phyloP scores from a whole-genome alignment of 306 rosid genomes.

The Trifolium fragiferum region DNA sequence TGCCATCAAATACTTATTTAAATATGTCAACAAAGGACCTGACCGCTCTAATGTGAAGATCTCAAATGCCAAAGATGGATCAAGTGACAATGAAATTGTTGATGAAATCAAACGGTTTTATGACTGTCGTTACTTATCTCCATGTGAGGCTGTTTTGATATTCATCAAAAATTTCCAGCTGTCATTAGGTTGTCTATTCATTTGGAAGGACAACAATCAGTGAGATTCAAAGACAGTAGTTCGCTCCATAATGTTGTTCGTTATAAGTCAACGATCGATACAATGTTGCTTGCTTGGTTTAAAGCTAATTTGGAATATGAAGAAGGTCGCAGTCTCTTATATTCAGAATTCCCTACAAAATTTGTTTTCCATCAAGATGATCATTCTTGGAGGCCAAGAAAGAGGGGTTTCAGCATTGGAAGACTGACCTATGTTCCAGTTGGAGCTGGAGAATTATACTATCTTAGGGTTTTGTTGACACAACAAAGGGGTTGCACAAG shows the following conservation, averaged over 20 bases:
- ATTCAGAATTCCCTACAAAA: neutral
- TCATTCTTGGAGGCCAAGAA: neutral
- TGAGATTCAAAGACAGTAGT: too few relatives aligned
- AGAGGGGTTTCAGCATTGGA: neutral
- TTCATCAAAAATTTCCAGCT: neutral
- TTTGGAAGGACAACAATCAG: neutral
- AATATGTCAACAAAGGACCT: too few relatives aligned
- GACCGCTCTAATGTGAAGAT: neutral
- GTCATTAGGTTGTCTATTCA: neutral
- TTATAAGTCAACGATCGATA: neutral
- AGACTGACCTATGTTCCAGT: neutral
- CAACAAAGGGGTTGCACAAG: neutral
- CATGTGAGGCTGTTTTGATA: neutral
- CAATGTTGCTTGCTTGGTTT: conserved; percentile 1
- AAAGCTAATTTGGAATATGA: neutral
- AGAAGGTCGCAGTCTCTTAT: neutral
- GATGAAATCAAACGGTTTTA: neutral
- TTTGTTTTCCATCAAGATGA: neutral
- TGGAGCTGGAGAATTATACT: neutral
- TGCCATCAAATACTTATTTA: too few relatives aligned
- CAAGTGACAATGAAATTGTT: neutral
- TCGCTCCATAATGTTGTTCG: too few relatives aligned
- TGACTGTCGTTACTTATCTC: neutral
- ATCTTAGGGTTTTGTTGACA: neutral
- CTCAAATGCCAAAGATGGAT: neutral